These are phyloP conservation scores for Pelargonium cotyledonis DNA, from an alignment of 441 rosid genomes.

Conservation along the genomic window DNA sequence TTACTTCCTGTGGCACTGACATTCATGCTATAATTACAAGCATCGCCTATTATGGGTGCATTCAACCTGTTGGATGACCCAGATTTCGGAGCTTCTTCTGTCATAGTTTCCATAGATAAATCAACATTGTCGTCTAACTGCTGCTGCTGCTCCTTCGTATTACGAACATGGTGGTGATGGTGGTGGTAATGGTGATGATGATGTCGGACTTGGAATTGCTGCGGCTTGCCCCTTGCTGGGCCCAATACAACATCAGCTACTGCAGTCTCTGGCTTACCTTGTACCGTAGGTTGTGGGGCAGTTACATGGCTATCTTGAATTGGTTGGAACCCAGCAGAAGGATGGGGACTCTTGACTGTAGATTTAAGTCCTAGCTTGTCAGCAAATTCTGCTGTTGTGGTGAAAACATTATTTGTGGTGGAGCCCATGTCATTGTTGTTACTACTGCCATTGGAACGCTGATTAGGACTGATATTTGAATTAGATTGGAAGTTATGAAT, in stretches of 20 bases:
- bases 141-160: conserved; percentile 21
- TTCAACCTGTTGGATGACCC: conserved; percentile 52
- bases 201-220: conserved; percentile 22
- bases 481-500: conserved; percentile 33
- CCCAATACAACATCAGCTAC: conserved; percentile 17
- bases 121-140: conserved; percentile 26
- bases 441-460: conserved; percentile 52
- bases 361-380: conserved; percentile 29
- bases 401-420: conserved; percentile 25
- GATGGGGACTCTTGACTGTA: conserved; percentile 33
- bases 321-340: conserved; percentile 36
- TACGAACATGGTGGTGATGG: conserved; percentile 24
- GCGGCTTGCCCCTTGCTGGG: conserved; percentile 22
- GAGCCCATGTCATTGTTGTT: conserved; percentile 49
- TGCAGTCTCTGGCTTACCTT: conserved; percentile 28
- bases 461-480: conserved; percentile 41
- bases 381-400: conserved; percentile 34
- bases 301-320: conserved; percentile 26
- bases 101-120: conserved; percentile 26
- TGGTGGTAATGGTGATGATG: conserved; percentile 26
- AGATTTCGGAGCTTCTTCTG: conserved; percentile 33
- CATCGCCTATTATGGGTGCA: conserved; percentile 32
- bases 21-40: conserved; percentile 48
- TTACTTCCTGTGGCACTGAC: conserved; percentile 67
- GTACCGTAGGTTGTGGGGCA: conserved; percentile 21